phyloP scores from a whole-genome alignment of 1,139 yeast genomes.

The Protomyces pachydermus region DNA sequence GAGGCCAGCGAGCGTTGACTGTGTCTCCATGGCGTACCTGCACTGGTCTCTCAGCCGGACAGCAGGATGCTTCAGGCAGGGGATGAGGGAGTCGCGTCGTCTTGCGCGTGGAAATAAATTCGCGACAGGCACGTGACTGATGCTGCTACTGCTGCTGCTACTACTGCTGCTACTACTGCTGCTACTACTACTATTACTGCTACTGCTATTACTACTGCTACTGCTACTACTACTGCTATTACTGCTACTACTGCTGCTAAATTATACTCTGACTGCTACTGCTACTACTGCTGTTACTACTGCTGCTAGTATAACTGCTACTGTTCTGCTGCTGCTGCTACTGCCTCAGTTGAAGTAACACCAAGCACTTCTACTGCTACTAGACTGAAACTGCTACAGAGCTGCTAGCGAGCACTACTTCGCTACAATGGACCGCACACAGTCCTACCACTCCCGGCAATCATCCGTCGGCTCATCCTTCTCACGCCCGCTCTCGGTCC shows the following conservation, averaged over 20 bases:
- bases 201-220: neutral
- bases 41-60: no score
- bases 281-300: no score
- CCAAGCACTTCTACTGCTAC: neutral
- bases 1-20: no score
- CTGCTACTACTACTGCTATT: neutral
- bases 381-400: neutral
- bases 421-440: neutral
- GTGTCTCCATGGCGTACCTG: no score
- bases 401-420: neutral
- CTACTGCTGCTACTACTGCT: neutral
- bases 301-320: neutral
- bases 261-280: no score
- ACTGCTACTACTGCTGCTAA: neutral
- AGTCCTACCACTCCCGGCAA: neutral
- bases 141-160: neutral
- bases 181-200: neutral
- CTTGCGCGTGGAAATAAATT: neutral
- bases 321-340: no score
- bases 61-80: no score
- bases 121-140: neutral
- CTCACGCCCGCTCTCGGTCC: constrained; percentile 1
- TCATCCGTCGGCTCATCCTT: neutral
- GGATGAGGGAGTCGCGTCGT: neutral
- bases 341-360: no score